These are phyloP conservation scores for Verticillium nonalfalfae DNA, from an alignment of 2,329 filamentous ascomycete species.

Conservation along the genomic window DNA sequence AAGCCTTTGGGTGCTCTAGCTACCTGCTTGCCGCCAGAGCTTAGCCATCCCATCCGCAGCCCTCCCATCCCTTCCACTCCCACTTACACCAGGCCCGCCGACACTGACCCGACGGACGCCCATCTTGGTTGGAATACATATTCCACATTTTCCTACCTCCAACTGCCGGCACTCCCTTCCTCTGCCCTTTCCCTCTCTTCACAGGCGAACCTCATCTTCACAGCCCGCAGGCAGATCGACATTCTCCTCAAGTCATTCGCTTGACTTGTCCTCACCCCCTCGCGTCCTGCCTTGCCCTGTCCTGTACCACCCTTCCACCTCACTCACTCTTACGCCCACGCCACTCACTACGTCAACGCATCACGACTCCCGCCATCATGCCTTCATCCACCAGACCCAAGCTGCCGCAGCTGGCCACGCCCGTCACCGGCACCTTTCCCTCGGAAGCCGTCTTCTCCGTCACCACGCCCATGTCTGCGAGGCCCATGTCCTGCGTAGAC, in stretches of 20 bases:
- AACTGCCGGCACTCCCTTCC: conserved; percentile 22
- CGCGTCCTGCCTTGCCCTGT: conserved; percentile 1
- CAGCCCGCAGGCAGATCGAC: conserved; percentile 24
- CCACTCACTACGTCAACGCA: conserved; percentile 9
- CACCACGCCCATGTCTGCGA: conserved; percentile 58
- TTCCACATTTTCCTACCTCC: conserved; percentile 14
- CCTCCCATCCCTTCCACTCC: conserved; percentile 21
- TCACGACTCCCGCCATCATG: conserved; percentile 31
- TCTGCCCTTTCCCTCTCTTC: conserved; percentile 17
- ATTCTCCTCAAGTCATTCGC: conserved; percentile 31
- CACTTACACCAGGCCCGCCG: conserved; percentile 12
- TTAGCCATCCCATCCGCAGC: conserved; percentile 7
- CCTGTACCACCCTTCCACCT: conserved; percentile 2
- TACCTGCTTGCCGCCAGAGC: conserved; percentile 11
- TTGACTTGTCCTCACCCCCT: conserved; percentile 29
- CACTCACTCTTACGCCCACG: conserved; percentile 5
- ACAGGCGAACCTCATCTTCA: conserved; percentile 29
- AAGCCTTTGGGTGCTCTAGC: neutral
- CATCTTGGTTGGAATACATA: conserved; percentile 11
- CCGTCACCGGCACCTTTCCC: conserved; percentile 56
- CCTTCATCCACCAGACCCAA: conserved; percentile 48
- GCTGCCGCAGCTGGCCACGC: conserved; percentile 56
- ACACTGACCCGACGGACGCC: conserved; percentile 16
- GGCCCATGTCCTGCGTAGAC: conserved; percentile 30
- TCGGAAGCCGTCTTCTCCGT: conserved; percentile 52